These are phyloP conservation scores for Atalantia buxifolia DNA, from an alignment of 345 rosid species.

Conservation along the genomic window DNA sequence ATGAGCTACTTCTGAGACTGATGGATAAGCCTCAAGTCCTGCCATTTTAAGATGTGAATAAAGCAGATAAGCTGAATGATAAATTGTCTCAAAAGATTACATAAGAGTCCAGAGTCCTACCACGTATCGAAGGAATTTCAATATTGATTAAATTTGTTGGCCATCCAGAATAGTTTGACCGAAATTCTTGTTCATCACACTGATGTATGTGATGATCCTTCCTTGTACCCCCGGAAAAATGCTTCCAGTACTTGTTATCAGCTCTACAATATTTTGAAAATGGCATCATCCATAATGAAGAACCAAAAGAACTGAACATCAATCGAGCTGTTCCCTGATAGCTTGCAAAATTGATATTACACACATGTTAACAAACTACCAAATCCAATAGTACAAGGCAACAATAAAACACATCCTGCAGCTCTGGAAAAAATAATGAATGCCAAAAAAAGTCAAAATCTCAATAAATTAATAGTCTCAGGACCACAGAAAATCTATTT, in stretches of 20 bases:
- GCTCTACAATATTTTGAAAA: constrained; percentile 81
- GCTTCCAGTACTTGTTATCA: constrained; percentile 67
- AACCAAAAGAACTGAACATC: constrained; percentile 85
- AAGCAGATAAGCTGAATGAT: constrained; percentile 14
- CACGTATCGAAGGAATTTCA: constrained; percentile 79
- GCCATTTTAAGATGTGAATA: constrained; percentile 24
- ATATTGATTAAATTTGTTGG: constrained; percentile 90
- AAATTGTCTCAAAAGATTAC: constrained; percentile 11
- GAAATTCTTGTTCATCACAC: constrained; percentile 77
- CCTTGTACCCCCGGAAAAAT: constrained; percentile 56
- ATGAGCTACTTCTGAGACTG: constrained; percentile 51
- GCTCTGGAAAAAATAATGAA: neutral
- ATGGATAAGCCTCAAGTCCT: constrained; percentile 69
- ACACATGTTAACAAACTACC: constrained; percentile 32
- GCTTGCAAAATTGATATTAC: constrained; percentile 51
- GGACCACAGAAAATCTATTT: too few species aligned
- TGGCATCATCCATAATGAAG: constrained; percentile 92
- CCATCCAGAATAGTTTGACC: constrained; percentile 87
- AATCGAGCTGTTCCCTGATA: constrained; percentile 94
- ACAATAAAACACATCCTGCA: neutral
- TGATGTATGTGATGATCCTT: constrained; percentile 59
- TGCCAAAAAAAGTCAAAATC: neutral
- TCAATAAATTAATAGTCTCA: too few species aligned
- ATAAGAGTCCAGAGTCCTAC: constrained; percentile 36
- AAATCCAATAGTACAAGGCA: constrained; percentile 13